Evolutionary conservation across 169 alveolate species (phyloP), one percentile per base, ranked within the genome.

Genomic region (Plasmodium gaboni): DNA sequence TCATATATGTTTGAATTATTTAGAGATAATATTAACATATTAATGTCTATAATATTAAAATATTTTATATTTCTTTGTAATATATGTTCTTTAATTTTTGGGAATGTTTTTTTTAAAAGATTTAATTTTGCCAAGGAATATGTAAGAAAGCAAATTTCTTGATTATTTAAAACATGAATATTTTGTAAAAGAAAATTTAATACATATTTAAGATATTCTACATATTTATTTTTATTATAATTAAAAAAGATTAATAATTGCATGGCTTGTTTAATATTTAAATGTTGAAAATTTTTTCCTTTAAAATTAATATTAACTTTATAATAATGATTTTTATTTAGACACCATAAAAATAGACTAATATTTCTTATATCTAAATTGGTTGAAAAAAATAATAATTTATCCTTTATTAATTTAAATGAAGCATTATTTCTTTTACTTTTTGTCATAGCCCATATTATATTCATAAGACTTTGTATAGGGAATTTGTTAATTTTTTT

Each of bases 231-330:
- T 68, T 60, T 83, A 38, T 83, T 83, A 38, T 83, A 68, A 53
- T 55, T 83, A 69, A 83, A 83, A 51, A 83, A 83, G 9, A 67
- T 17, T 53, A 83, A 57, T 51, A 83, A 57, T 26, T 83, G 91
- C 70, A 83, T 67, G 13, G 91, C 91, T 83, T 83, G 91, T 71
- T 83, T 83, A 53, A 83, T 71, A 26, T 83, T 67, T 83, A 83
- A 51, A 68, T 83, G 19, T 42, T 83, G 72, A 69, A 83, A 83
- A 22, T 44, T 50, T n/a, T 69, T 57, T 1, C 63, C 83, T 44
- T 83, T 32, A n/a, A 83, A 83, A 57, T 51, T 68, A 32, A 83
- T 64, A 22, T 83, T 68, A 2, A 83, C 83, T 15, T 67, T 57
- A 17, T 68, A 69, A 48, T 83, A 83, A 4, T 83, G 42, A 38